These are phyloP conservation scores for Penicillium cataractarum DNA, from an alignment of 495 filamentous ascomycete genomes.

Conservation along the genomic window DNA sequence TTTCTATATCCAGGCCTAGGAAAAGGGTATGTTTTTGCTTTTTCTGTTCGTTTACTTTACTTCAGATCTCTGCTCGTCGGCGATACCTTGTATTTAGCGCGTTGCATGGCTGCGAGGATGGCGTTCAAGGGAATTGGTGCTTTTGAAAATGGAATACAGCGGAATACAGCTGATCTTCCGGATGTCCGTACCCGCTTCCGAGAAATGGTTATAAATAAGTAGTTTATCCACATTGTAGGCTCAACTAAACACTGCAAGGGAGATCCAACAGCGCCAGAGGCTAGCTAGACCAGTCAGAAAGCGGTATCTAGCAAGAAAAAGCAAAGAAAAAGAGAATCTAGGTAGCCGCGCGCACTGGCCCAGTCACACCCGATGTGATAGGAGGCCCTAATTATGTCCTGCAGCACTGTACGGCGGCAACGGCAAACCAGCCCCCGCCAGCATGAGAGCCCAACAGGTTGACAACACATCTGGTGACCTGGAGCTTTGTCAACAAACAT, in stretches of 20 bases:
- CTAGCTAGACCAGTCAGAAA: background rate
- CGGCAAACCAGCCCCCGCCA: constrained; percentile 2
- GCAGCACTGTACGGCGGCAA: background rate
- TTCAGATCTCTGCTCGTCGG: constrained; percentile 6
- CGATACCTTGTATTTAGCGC: constrained; percentile 31
- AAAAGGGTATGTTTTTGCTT: background rate
- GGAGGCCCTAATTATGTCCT: constrained; percentile 2
- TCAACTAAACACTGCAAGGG: background rate
- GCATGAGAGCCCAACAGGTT: constrained; percentile 4
- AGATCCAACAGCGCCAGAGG: background rate
- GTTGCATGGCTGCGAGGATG: constrained; percentile 16
- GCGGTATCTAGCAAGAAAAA: background rate
- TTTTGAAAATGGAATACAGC: background rate
- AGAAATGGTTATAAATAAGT: background rate
- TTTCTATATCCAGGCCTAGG: background rate
- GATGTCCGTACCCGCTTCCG: background rate
- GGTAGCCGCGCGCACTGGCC: constrained; percentile 8
- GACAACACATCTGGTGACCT: background rate
- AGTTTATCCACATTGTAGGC: background rate
- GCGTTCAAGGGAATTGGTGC: constrained; percentile 13
- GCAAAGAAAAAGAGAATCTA: background rate
- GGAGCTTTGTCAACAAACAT: background rate
- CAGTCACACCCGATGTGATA: background rate
- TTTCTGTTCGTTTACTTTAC: background rate
- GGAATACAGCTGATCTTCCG: background rate